phyloP scores from a whole-genome alignment of 2,329 filamentous ascomycete species.

The Apiospora phragmitis region DNA sequence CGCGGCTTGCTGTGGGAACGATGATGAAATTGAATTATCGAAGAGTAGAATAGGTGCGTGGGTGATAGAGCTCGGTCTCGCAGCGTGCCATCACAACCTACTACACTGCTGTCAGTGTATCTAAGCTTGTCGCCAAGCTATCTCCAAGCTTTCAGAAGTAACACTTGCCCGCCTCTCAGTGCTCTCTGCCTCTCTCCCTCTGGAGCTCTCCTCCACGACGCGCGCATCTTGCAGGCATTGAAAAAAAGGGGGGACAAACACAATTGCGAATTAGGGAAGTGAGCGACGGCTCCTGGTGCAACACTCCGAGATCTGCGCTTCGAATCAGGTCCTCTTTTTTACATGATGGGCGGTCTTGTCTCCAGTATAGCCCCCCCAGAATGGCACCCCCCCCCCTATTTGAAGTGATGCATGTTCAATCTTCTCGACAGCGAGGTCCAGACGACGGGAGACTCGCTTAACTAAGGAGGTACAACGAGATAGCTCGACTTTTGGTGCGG shows the following conservation, averaged over 20 bases:
- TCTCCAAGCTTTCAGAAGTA: neutral
- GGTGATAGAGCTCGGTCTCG: neutral
- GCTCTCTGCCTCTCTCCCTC: neutral
- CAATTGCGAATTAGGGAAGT: neutral
- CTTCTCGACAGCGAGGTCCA: neutral
- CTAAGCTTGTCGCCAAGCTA: neutral
- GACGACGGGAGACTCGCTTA: neutral
- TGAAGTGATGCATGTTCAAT: neutral
- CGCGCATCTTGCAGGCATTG: neutral
- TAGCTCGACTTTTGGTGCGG: neutral
- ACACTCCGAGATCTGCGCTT: constrained; percentile 2
- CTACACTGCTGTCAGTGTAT: neutral
- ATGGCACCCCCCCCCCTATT: constrained; percentile 1
- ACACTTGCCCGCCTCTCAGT: neutral
- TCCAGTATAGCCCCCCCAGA: constrained; percentile 1
- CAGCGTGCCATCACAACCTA: neutral
- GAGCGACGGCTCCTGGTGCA: neutral
- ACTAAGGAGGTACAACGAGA: neutral
- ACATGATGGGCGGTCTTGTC: neutral
- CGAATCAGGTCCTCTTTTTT: constrained; percentile 3
- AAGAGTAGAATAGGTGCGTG: neutral
- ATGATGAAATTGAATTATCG: neutral
- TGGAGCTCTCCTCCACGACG: neutral
- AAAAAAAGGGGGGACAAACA: neutral
- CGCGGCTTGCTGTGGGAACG: constrained; percentile 2